Conservation (phyloP, 371 early-diverging fungal species). For the Mucor mucedo region DNA sequence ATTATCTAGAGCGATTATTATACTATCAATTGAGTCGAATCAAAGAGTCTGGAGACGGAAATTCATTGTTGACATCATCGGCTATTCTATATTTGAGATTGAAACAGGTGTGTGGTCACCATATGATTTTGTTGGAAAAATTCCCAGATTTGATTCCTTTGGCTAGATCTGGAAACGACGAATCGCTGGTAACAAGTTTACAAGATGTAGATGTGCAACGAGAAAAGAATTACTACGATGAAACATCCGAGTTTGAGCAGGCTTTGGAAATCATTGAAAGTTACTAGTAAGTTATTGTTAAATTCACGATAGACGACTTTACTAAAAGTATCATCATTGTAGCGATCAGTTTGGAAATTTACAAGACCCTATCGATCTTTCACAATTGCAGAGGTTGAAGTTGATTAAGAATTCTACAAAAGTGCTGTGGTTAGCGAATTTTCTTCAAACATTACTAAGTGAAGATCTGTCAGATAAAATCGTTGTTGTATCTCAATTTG, state of each 20-base stretch:
- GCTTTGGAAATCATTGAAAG: conserved; percentile 40
- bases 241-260: conserved; percentile 34
- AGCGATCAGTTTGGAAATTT: conserved; percentile 43
- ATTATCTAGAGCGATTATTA: conserved; percentile 44
- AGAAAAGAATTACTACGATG: conserved; percentile 26
- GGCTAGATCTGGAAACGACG: conserved; percentile 12
- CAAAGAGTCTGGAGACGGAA: conserved; percentile 17
- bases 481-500: conserved; percentile 52
- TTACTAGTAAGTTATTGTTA: conserved; percentile 34
- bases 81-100: conserved; percentile 43
- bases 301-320: background rate
- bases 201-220: conserved; percentile 12
- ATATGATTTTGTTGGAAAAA: conserved; percentile 38
- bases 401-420: conserved; percentile 44
- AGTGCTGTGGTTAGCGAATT: conserved; percentile 36
- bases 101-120: conserved; percentile 51
- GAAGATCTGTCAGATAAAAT: conserved; percentile 35
- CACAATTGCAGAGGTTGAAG: conserved; percentile 35
- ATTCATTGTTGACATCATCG: conserved; percentile 22
- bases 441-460: conserved; percentile 23
- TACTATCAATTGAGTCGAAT: conserved; percentile 30
- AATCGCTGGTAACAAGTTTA: background rate
- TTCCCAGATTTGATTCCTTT: conserved; percentile 46
- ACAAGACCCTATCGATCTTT: conserved; percentile 31
- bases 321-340: background rate